Conservation (phyloP, 2,329 filamentous ascomycete genomes). For the Ambrosiella cleistominuta region DNA sequence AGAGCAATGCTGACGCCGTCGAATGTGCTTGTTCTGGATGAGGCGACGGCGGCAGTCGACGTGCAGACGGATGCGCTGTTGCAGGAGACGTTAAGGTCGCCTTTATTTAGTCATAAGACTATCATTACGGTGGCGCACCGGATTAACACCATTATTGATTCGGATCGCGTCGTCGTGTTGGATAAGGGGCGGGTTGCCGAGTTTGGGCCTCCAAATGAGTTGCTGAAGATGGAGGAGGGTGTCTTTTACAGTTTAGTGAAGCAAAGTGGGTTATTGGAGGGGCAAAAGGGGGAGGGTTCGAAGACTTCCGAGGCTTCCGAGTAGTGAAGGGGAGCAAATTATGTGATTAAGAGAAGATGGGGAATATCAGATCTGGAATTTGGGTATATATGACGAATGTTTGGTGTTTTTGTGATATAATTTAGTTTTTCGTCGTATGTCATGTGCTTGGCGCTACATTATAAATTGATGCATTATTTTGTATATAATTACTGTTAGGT, state of each 20-base stretch:
- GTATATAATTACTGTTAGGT: too few relatives aligned
- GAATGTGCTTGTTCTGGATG: constrained; percentile 92
- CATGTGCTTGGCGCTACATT: too few relatives aligned
- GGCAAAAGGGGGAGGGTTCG: not conserved
- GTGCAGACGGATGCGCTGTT: constrained; percentile 51
- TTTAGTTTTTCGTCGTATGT: too few relatives aligned
- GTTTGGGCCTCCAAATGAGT: constrained; percentile 69
- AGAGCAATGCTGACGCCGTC: constrained; percentile 86
- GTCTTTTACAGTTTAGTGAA: constrained; percentile 81
- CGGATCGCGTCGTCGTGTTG: constrained; percentile 81
- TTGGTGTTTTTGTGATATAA: too few relatives aligned
- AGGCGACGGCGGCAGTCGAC: constrained; percentile 70
- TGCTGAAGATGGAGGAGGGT: constrained; percentile 58
- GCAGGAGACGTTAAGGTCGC: constrained; percentile 44
- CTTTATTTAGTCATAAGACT: constrained; percentile 70
- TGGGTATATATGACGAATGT: too few relatives aligned
- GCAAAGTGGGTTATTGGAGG: constrained; percentile 59
- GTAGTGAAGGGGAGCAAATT: not conserved
- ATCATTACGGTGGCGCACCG: constrained; percentile 98
- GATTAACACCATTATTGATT: constrained; percentile 88
- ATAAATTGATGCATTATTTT: too few relatives aligned
- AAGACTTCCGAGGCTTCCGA: not conserved
- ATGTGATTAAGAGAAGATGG: not conserved
- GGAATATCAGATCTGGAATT: too few relatives aligned
- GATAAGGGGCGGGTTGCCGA: constrained; percentile 81